Percentiles rank a stretch among this genome's conserved stretches.
Evolutionary conservation across 2,329 filamentous ascomycete genomes (phyloP).

Genomic region (Talaromyces sp.): DNA sequence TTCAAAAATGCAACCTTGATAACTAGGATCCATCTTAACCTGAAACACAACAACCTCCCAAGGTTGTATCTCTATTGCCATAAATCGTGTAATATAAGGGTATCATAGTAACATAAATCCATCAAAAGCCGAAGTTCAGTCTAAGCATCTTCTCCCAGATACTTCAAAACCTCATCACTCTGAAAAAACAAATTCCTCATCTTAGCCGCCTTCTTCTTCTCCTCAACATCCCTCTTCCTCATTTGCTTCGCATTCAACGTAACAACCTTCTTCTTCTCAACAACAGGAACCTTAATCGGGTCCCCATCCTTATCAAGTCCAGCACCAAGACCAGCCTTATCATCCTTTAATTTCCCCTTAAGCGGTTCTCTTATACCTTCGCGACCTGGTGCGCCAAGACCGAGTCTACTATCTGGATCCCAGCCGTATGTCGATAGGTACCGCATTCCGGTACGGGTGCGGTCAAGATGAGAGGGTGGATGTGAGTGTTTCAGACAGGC

Average conservation of each 20-base stretch:
- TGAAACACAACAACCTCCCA: too few relatives aligned
- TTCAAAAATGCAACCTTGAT: background rate
- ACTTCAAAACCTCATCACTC: conserved; percentile 74
- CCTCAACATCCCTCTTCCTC: conserved; percentile 62
- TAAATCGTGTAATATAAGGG: background rate
- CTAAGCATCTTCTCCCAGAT: conserved; percentile 56
- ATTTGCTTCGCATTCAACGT: conserved; percentile 72
- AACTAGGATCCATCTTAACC: too few relatives aligned
- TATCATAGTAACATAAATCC: conserved; percentile 1
- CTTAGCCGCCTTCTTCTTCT: conserved; percentile 64
- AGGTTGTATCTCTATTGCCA: too few relatives aligned
- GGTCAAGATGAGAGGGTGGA: conserved; percentile 61
- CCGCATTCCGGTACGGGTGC: conserved; percentile 57
- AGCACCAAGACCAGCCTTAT: conserved; percentile 73
- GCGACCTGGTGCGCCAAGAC: conserved; percentile 67
- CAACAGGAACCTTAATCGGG: conserved; percentile 32
- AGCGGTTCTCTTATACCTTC: conserved; percentile 77
- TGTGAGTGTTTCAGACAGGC: conserved; percentile 59
- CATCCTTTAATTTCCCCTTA: conserved; percentile 70
- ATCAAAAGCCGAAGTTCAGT: background rate
- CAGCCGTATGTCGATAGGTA: conserved; percentile 62
- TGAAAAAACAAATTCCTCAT: conserved; percentile 73
- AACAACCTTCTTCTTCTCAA: conserved; percentile 47
- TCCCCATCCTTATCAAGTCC: conserved; percentile 35
- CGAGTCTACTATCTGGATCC: conserved; percentile 64